phyloP scores from a whole-genome alignment of 495 filamentous ascomycete genomes.

The Aspergillus asperescens region DNA sequence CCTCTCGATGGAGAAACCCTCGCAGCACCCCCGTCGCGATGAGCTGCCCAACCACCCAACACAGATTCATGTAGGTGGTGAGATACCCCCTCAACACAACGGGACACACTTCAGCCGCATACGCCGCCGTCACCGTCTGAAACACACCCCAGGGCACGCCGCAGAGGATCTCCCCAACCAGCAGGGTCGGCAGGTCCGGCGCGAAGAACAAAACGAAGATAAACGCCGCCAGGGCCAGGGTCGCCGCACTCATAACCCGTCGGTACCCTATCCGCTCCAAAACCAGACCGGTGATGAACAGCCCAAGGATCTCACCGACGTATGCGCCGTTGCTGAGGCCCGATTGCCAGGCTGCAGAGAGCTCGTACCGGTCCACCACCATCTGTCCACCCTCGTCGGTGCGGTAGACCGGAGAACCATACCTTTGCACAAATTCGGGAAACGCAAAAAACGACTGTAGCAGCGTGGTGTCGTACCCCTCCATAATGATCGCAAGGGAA shows the following conservation, averaged over 20 bases:
- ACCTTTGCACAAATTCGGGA: conserved; percentile 34
- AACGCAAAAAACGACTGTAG: conserved; percentile 36
- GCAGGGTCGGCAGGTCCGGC: conserved; percentile 52
- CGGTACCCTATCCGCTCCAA: conserved; percentile 62
- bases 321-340: conserved; percentile 56
- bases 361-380: conserved; percentile 31
- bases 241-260: conserved; percentile 54
- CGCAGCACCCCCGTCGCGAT: conserved; percentile 63
- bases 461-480: conserved; percentile 45
- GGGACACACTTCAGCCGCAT: conserved; percentile 68
- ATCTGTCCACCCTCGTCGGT: not conserved
- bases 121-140: conserved; percentile 64
- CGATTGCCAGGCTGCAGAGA: conserved; percentile 56
- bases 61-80: conserved; percentile 69
- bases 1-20: conserved; percentile 42
- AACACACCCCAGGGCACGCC: conserved; percentile 74
- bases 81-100: conserved; percentile 62
- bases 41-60: conserved; percentile 67
- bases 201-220: conserved; percentile 68
- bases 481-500: conserved; percentile 45
- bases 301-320: conserved; percentile 61
- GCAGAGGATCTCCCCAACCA: conserved; percentile 62
- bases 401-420: conserved; percentile 23
- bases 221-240: conserved; percentile 52
- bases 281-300: conserved; percentile 60